These are phyloP conservation scores for Pseudogymnoascus sp. DNA, from an alignment of 2,329 filamentous ascomycete species.

Conservation along the genomic window DNA sequence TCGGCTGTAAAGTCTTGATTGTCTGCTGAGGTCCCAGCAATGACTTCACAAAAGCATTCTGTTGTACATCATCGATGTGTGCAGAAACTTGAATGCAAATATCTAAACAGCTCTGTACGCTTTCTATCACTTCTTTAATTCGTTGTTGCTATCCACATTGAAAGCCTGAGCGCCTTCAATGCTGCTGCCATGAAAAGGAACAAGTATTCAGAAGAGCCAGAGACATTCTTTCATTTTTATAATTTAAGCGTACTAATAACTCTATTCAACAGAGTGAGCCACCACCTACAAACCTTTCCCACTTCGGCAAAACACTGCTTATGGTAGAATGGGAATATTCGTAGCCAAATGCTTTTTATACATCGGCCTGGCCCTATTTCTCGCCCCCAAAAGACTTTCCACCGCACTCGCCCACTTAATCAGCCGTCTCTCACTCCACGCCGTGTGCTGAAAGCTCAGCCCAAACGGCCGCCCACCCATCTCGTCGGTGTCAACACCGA, in stretches of 20 bases:
- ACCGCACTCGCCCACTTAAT: background rate
- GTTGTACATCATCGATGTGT: slow-evolving; percentile 24
- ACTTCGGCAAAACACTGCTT: too few species aligned
- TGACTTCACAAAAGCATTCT: slow-evolving; percentile 13
- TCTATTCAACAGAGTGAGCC: too few species aligned
- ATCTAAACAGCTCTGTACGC: slow-evolving; percentile 27
- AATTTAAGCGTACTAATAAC: too few species aligned
- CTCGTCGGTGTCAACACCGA: background rate
- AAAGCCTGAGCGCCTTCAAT: slow-evolving; percentile 11
- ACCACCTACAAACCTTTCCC: too few species aligned
- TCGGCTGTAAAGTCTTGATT: slow-evolving; percentile 11
- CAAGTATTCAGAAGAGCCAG: too few species aligned
- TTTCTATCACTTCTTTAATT: slow-evolving; percentile 26
- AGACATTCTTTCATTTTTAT: too few species aligned
- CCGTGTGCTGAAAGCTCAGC: background rate
- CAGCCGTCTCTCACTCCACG: background rate
- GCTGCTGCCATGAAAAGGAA: too few species aligned
- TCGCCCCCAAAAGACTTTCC: background rate
- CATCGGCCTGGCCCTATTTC: too few species aligned
- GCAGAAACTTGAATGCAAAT: slow-evolving; percentile 26
- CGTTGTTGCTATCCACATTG: slow-evolving; percentile 16
- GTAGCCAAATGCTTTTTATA: too few species aligned
- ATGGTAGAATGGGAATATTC: too few species aligned
- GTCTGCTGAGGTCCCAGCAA: slow-evolving; percentile 12
- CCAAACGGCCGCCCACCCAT: slow-evolving; percentile 2